Evolutionary conservation across 305 asterid genomes (phyloP), one percentile per base, ranked within the genome.

Genomic region (Vinca major): DNA sequence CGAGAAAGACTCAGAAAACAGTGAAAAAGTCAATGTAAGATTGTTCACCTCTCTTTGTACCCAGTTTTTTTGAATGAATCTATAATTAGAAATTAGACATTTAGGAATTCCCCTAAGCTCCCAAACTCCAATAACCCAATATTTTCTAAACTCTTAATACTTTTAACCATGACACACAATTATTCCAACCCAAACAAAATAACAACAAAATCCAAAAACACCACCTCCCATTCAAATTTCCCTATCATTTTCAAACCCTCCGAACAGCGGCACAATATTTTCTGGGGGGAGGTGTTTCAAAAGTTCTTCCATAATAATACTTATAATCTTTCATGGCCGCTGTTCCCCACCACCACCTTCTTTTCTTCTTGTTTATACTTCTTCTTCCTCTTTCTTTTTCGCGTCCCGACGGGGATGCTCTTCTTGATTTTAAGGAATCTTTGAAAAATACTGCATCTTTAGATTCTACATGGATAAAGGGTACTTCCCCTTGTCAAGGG

Each of bases 401-500:
- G 63, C 52, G 69, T 3, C 74, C 81, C 12, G 91, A 85, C 7
- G 85, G 82, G 16, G 79, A 71, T 6, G 86, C 84, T 56, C 85
- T 93, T 57, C 64, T 88, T 65, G 76, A 77, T 67, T 86, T 93
- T 77, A 93, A 93, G 48, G 75, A 77, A 0, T 78, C 88, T 0
- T 67, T 93, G 4, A 60, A 65, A 17, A 79, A 79, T 17, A 75
- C 98, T 0, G 56, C 79, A 0, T 54, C 86, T 57, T 82, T 92
- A 1, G 89, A 87, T 37, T 16, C 79, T 14, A 62, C 93, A 10
- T 92, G 98, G 98, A 63, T 68, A 16, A 63, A 53, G 26, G 88
- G 83, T 44, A 78, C 88, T 19, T 55, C 74, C 55, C 96, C 98
- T 0, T 90, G 98, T 40, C 82, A 84, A 26, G 33, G 26, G 3